Evolutionary conservation across 345 rosid species (phyloP).

Genomic region (Brassica rapa): DNA sequence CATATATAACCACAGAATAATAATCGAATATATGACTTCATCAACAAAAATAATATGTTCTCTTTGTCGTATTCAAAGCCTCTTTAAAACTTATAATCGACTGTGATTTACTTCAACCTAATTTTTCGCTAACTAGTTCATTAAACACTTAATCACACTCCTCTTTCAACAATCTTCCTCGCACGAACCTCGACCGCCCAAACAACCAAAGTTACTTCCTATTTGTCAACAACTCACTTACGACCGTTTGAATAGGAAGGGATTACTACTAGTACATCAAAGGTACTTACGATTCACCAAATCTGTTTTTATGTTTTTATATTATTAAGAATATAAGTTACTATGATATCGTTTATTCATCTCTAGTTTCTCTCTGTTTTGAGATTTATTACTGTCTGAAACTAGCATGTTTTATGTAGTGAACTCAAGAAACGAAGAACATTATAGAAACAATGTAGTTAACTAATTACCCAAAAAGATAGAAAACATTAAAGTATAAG

Average conservation of each 20-base stretch:
- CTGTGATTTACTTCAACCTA: too few species aligned
- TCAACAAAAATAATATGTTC: too few species aligned
- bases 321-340: background rate
- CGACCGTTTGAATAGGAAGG: background rate
- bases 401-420: background rate
- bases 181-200: background rate
- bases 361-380: background rate
- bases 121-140: too few species aligned
- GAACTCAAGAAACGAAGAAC: background rate
- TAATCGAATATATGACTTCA: too few species aligned
- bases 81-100: too few species aligned
- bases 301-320: background rate
- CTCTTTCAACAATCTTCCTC: background rate
- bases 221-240: background rate
- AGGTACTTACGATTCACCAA: background rate
- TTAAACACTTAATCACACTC: too few species aligned
- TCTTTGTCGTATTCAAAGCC: too few species aligned
- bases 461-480: conserved; percentile 26
- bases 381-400: background rate
- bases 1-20: too few species aligned
- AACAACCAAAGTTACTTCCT: background rate
- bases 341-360: background rate
- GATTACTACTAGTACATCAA: background rate
- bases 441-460: background rate
- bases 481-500: conserved; percentile 5